Conservation (phyloP, 2,329 filamentous ascomycete species). For the Xylaria sp. region DNA sequence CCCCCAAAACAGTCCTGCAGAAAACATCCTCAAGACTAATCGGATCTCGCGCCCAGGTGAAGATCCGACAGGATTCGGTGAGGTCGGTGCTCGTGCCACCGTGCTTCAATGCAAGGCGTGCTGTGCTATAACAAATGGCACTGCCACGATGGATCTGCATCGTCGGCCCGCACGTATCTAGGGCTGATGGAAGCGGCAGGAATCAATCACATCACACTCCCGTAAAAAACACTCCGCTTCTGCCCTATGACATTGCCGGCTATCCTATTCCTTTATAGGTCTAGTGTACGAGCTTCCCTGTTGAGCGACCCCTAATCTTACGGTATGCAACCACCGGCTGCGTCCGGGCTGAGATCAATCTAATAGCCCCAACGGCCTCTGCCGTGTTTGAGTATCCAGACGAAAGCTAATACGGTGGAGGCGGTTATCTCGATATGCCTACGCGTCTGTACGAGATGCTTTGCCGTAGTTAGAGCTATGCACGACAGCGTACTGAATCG, state of each 20-base stretch:
- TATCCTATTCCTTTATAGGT: slow-evolving; percentile 1
- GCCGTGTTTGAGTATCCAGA: too few relatives aligned
- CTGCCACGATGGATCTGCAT: not conserved
- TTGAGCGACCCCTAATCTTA: not conserved
- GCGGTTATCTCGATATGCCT: too few relatives aligned
- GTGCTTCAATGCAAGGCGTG: not conserved
- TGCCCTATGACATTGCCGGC: slow-evolving; percentile 1
- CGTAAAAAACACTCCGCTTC: not conserved
- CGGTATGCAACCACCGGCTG: too few relatives aligned
- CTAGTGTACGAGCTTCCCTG: slow-evolving; percentile 25
- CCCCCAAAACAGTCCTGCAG: not conserved
- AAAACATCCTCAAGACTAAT: not conserved
- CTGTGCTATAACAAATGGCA: not conserved
- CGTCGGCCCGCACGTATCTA: not conserved
- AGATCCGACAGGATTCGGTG: too few relatives aligned
- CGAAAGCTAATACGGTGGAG: too few relatives aligned
- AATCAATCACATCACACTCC: not conserved
- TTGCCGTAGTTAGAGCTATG: too few relatives aligned
- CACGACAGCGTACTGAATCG: too few relatives aligned
- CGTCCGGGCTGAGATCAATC: too few relatives aligned
- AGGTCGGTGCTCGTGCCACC: not conserved
- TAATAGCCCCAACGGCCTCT: not conserved
- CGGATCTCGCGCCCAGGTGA: not conserved
- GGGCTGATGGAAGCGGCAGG: not conserved
- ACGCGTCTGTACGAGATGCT: too few relatives aligned